A percentile compares a stretch with the other conserved stretches of the same genome.
Conservation (phyloP, 768 basidiomycete genomes). For the Mycena rosella region DNA sequence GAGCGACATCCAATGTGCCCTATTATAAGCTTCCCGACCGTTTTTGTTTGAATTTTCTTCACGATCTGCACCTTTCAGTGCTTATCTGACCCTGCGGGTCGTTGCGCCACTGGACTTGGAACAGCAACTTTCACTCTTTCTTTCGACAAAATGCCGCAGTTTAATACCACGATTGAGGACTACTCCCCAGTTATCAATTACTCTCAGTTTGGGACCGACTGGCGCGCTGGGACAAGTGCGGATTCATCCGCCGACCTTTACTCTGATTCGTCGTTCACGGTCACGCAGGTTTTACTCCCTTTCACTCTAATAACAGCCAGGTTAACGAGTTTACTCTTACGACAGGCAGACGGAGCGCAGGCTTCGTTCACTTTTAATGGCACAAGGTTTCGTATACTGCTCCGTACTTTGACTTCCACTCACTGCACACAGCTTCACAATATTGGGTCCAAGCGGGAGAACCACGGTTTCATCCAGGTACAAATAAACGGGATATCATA, state of each 20-base stretch:
- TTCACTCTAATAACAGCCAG: no score
- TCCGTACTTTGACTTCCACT: no score
- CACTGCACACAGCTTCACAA: slow-evolving; percentile 45
- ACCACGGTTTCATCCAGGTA: slow-evolving; percentile 52
- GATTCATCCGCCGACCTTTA: slow-evolving; percentile 30
- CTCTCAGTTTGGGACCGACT: slow-evolving; percentile 35
- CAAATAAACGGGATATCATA: slow-evolving; percentile 38
- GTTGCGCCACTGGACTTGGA: slow-evolving; percentile 16
- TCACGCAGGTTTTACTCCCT: no score
- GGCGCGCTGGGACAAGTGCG: slow-evolving; percentile 40
- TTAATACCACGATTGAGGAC: slow-evolving; percentile 52
- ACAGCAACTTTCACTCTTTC: slow-evolving; percentile 15
- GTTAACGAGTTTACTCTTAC: slow-evolving; percentile 42
- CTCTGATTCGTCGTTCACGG: no score
- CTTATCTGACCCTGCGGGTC: slow-evolving; percentile 37
- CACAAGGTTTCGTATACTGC: no score
- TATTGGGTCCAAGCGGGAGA: slow-evolving; percentile 54
- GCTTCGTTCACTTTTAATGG: slow-evolving; percentile 55
- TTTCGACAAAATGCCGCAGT: slow-evolving; percentile 44
- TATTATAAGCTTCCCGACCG: no score
- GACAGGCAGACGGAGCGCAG: slow-evolving; percentile 42
- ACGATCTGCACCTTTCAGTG: slow-evolving; percentile 32
- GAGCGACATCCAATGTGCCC: no score
- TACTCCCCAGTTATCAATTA: slow-evolving; percentile 47
- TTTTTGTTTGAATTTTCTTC: slow-evolving; percentile 24